phyloP scores from a whole-genome alignment of 768 basidiomycete species.

The Trametopsis cervina region DNA sequence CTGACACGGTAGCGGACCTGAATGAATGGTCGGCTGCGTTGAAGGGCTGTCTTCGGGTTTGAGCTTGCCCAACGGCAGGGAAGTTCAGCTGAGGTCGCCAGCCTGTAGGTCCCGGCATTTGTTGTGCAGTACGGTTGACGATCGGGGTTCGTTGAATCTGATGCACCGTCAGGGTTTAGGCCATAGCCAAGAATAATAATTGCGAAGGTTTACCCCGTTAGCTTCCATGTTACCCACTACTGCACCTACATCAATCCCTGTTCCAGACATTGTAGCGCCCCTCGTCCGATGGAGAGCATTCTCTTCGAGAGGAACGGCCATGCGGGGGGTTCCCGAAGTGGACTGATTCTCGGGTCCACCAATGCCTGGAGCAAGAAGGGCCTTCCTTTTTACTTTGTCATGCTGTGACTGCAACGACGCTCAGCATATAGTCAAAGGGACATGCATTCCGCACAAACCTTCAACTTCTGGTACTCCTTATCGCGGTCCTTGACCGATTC shows the following conservation, averaged over 20 bases:
- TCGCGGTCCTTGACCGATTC: conserved; percentile 71
- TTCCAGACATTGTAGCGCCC: conserved; percentile 12
- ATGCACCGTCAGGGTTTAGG: conserved; percentile 5
- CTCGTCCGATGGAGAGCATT: background rate
- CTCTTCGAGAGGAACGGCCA: background rate
- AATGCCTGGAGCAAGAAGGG: conserved; percentile 47
- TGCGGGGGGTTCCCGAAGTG: background rate
- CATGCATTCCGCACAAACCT: conserved; percentile 39
- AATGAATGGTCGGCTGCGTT: conserved; percentile 19
- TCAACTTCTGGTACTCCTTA: conserved; percentile 84
- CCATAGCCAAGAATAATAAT: background rate
- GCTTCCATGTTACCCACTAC: conserved; percentile 64
- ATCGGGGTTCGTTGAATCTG: conserved; percentile 71
- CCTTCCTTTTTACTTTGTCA: conserved; percentile 79
- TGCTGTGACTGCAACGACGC: conserved; percentile 49
- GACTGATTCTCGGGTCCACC: conserved; percentile 8
- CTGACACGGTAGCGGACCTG: conserved; percentile 20
- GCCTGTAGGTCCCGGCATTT: conserved; percentile 8
- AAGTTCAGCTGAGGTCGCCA: conserved; percentile 24
- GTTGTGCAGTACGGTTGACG: conserved; percentile 36
- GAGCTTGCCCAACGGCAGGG: conserved; percentile 24
- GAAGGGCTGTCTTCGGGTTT: conserved; percentile 37
- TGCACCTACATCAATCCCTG: conserved; percentile 39
- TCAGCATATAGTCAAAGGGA: background rate
- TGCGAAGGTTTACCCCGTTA: conserved; percentile 39